Conservation (phyloP, 768 basidiomycete species). For the Psilocybe tampanensis region DNA sequence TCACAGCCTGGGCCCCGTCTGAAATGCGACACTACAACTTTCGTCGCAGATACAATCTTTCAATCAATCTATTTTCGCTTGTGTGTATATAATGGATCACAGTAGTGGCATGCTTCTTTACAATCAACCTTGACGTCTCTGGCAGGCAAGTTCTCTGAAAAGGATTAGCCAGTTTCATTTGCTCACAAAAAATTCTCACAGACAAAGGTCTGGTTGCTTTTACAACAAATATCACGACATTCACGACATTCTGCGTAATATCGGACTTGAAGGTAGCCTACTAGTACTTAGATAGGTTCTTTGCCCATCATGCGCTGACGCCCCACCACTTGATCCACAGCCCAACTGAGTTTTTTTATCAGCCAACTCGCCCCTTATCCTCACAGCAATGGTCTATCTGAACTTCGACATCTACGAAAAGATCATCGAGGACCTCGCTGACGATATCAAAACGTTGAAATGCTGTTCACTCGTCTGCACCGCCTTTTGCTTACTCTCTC, state of each 20-base stretch:
- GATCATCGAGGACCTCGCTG: constrained; percentile 14
- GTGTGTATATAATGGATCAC: too few species aligned
- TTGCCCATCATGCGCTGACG: not conserved
- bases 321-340: not conserved
- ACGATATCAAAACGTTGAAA: constrained; percentile 10
- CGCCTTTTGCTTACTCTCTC: constrained; percentile 9
- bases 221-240: not conserved
- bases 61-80: too few species aligned
- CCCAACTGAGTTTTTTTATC: not conserved
- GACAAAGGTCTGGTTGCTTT: not conserved
- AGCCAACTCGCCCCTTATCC: not conserved
- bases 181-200: not conserved
- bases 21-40: too few species aligned
- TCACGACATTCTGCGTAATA: not conserved
- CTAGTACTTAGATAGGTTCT: not conserved
- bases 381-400: not conserved
- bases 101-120: constrained; percentile 1
- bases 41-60: too few species aligned
- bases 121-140: constrained; percentile 9
- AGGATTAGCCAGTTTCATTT: not conserved
- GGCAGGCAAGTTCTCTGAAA: constrained; percentile 5
- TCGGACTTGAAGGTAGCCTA: not conserved
- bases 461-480: constrained; percentile 10
- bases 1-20: too few species aligned
- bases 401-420: constrained; percentile 16